Evolutionary conservation across 148 eudicot genomes (phyloP), one percentile per base, ranked within the genome.

Genomic region (Camellia japonica): DNA sequence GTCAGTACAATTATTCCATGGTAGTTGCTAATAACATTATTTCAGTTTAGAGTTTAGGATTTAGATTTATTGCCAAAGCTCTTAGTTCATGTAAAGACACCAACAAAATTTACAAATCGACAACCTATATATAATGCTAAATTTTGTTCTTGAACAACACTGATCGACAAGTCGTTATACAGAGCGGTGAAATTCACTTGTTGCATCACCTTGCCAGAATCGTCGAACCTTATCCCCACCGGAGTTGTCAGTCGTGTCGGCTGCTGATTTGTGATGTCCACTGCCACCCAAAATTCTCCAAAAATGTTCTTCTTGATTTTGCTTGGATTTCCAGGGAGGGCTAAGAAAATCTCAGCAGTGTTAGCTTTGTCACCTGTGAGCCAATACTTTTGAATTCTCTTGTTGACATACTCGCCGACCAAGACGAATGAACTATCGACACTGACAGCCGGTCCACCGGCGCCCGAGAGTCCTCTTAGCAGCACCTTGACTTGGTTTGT

Each of bases 271-370:
- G 14, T 14, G 19, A 38, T n/a, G 18, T 13, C 15, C 47, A 56
- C 63, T 73, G 65, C 49, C 44, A 73, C 64, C 63, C 63, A 55
- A 38, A 73, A 73, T 10, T 73, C 64, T 73, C 76, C 76, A 0
- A 3, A 11, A 23, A n/a, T 8, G 0, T 44, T 56, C 63, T 63
- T 73, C 43, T 73, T 73, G 38, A 30, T 30, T 30, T 30, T 30
- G 38, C 38, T 30, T 30, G 38, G 38, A 30, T 30, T 30, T 30
- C 76, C 63, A 3, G 64, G 46, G 9, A 56, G n/a, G 60, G 23
- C 16, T 6, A 15, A 11, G n/a, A 30, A 54, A 20, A 55, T 38
- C 46, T 56, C 64, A 5, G 46, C 41, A 4, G 76, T 73, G 10
- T 16, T 41, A 0, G 76, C 47, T 38, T 13, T 30, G 13, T 19